Evolutionary conservation across 2,329 filamentous ascomycete genomes (phyloP).

Genomic region (Microcera coccophila): DNA sequence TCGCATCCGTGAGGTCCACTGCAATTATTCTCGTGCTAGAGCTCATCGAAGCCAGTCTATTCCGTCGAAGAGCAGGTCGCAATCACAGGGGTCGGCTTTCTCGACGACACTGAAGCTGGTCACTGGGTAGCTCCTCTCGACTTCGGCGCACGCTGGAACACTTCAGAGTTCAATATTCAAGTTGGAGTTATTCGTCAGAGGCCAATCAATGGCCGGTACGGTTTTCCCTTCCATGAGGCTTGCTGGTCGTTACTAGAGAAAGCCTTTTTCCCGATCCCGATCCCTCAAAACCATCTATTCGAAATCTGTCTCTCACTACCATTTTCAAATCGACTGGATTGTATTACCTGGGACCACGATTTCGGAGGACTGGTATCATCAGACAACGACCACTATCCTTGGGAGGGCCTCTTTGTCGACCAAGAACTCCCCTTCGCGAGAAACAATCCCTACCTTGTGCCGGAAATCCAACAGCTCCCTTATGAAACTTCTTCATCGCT

Average conservation of each 20-base stretch:
- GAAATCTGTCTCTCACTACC: slow-evolving; percentile 9
- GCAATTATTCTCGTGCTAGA: not conserved
- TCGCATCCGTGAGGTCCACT: slow-evolving; percentile 8
- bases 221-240: slow-evolving; percentile 13
- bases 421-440: slow-evolving; percentile 1
- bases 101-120: slow-evolving; percentile 1
- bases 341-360: slow-evolving; percentile 9
- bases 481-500: slow-evolving; percentile 4
- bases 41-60: slow-evolving; percentile 9
- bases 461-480: slow-evolving; percentile 8
- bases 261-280: slow-evolving; percentile 1
- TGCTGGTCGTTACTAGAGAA: slow-evolving; percentile 12
- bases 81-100: slow-evolving; percentile 8
- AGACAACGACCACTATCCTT: slow-evolving; percentile 8
- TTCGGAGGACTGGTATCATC: slow-evolving; percentile 5
- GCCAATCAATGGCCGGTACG: slow-evolving; percentile 7
- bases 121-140: slow-evolving; percentile 7
- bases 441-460: slow-evolving; percentile 4
- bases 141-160: slow-evolving; percentile 8
- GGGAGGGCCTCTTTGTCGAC: slow-evolving; percentile 8
- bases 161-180: slow-evolving; percentile 2
- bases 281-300: slow-evolving; percentile 7
- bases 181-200: slow-evolving; percentile 4
- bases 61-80: slow-evolving; percentile 4
- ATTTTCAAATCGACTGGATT: not conserved